A percentile compares a stretch with the other conserved stretches of the same genome.
Evolutionary conservation across 2,329 filamentous ascomycete species (phyloP).

Genomic region (Dactylonectria estremocensis): DNA sequence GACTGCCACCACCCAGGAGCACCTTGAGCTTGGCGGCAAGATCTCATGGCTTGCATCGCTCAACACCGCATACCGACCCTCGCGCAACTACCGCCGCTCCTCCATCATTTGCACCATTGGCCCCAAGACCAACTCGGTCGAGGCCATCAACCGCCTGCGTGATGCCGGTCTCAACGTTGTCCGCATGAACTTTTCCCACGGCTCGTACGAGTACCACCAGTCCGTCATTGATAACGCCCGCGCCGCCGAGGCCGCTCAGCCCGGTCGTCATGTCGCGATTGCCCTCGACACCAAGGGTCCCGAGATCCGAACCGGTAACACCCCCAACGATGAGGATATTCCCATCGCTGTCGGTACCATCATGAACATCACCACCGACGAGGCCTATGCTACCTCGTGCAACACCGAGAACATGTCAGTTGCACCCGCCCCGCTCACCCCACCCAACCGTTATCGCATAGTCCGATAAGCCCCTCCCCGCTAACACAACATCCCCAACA

Average conservation of each 20-base stretch:
- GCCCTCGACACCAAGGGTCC: constrained; percentile 84
- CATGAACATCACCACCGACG: constrained; percentile 97
- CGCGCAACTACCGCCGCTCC: constrained; percentile 93
- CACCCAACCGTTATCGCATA: not conserved
- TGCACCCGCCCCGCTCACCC: not conserved
- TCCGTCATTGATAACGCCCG: constrained; percentile 97
- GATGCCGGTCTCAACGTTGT: constrained; percentile 95
- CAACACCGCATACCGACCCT: constrained; percentile 89
- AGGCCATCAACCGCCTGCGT: constrained; percentile 96
- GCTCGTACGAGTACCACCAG: constrained; percentile 93
- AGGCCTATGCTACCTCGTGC: constrained; percentile 86
- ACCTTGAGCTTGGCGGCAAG: constrained; percentile 83
- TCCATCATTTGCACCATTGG: constrained; percentile 99
- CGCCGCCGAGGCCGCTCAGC: constrained; percentile 82
- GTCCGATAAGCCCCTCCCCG: constrained; percentile 12
- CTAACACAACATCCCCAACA: constrained; percentile 18
- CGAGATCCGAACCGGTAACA: constrained; percentile 75
- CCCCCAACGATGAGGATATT: constrained; percentile 89
- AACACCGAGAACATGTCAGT: constrained; percentile 94
- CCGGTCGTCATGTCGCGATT: constrained; percentile 93
- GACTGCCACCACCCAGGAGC: constrained; percentile 82
- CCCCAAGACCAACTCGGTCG: constrained; percentile 98
- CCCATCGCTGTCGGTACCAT: constrained; percentile 87
- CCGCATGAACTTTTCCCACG: constrained; percentile 98
- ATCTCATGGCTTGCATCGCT: constrained; percentile 79